Base-by-base conservation (phyloP, 139 green algal species). In the Asterochloris sp. region DNA sequence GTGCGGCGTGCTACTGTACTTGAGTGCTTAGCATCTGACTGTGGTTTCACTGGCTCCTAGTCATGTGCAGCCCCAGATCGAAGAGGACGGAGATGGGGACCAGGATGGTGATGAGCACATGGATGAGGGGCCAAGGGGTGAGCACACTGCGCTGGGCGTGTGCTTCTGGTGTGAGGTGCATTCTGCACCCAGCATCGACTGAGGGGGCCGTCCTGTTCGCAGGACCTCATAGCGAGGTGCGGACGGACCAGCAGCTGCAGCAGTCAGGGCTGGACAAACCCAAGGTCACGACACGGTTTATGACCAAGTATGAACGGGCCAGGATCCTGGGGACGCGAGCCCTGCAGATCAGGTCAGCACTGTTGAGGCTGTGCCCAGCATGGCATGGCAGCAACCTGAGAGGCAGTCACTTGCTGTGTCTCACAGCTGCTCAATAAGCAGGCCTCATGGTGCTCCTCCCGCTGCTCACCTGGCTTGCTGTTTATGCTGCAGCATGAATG, bases 271-370 rank as follows among this genome's bases (percentile, higher is more conserved):
- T 6, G 6, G 76, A 80, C 60, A 80, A 12, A 64, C 87, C 89
- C 28, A 91, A 92, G 69, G 95, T 98, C 66, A 99, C 97, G 0
- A 98, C 97, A 0, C 88, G 92, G 11, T 99, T 96, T 89, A 96
- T 99, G 88, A 99, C 97, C 27, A 99, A 99, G 75, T 99, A 99
- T 80, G 97, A 99, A 80, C 89, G 94, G 15, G 97, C 97, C 16
- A 81, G 96, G 12, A 91, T 99, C 60, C 86, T 99, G 47, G 97
- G 97, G 28, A 98, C 96, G 10, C 86, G 97, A 0, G 97, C 97
- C 26, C 85, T 99, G 74, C 97, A 99, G 78, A 98, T 99, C 83
- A 96, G 90, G 90, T 93, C 13, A 71, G 66, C 21, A 13, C 8
- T 54, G 38, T 54, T 54, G 38, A 54, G 38, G 38, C 27, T 62